Percentiles rank a stretch among this genome's conserved stretches.
These are phyloP conservation scores for Rhizomucor pusillus DNA, from an alignment of 371 early-diverging fungal species.

Conservation along the genomic window DNA sequence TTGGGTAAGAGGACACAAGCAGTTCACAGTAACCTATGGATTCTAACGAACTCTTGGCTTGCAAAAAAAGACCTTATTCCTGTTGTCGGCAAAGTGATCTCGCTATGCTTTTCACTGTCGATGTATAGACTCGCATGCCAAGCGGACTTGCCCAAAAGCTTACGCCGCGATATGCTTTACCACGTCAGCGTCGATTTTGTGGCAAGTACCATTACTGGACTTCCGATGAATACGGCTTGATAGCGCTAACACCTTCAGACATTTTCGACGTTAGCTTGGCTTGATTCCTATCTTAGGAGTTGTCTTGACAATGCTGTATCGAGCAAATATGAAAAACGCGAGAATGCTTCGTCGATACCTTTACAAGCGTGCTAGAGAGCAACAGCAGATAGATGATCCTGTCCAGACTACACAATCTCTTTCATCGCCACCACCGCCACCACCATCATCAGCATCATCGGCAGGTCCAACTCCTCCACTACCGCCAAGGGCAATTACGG, in stretches of 20 bases:
- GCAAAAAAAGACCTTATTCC: slow-evolving; percentile 38
- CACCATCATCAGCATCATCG: too few species aligned
- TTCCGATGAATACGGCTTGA: not conserved
- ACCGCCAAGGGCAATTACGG: too few species aligned
- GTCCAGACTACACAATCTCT: too few species aligned
- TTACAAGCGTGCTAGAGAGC: slow-evolving; percentile 32
- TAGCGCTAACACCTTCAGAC: not conserved
- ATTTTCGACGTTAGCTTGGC: slow-evolving; percentile 25
- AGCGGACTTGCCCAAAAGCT: slow-evolving; percentile 25
- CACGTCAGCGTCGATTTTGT: slow-evolving; percentile 41
- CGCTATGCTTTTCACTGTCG: slow-evolving; percentile 33
- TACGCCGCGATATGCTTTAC: slow-evolving; percentile 34
- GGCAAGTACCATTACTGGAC: slow-evolving; percentile 19
- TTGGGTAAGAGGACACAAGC: slow-evolving; percentile 19
- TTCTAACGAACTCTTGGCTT: not conserved
- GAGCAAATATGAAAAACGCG: slow-evolving; percentile 44
- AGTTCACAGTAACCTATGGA: not conserved
- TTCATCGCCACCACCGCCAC: too few species aligned
- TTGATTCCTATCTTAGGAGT: slow-evolving; percentile 43
- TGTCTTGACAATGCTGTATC: slow-evolving; percentile 35
- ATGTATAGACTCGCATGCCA: slow-evolving; percentile 36
- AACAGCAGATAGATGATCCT: not conserved
- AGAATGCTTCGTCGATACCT: slow-evolving; percentile 31
- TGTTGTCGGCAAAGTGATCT: slow-evolving; percentile 45
- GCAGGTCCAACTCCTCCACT: too few species aligned